Conservation (phyloP, 2,329 filamentous ascomycete species). For the Helotiales sp. region DNA sequence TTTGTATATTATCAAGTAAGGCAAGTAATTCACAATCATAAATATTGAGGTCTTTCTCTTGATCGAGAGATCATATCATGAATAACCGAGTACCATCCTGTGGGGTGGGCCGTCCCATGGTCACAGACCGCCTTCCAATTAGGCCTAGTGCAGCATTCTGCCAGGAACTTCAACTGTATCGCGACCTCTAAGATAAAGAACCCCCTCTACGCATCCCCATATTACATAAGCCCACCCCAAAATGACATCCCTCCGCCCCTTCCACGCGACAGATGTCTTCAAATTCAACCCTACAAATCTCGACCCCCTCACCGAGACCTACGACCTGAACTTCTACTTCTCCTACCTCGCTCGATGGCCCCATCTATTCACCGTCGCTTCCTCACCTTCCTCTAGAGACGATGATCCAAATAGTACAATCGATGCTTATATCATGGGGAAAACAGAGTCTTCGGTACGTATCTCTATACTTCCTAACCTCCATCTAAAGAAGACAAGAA, state of each 20-base stretch:
- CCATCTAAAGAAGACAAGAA: no score
- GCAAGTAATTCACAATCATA: no score
- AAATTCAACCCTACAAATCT: constrained; percentile 93
- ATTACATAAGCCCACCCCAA: constrained; percentile 9
- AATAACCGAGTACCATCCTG: no score
- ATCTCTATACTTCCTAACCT: not conserved
- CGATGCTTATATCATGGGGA: constrained; percentile 97
- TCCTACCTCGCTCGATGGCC: constrained; percentile 97
- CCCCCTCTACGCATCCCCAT: no score
- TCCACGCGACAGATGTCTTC: constrained; percentile 81
- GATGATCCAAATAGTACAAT: constrained; percentile 86
- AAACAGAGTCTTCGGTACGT: constrained; percentile 89
- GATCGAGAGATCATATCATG: no score
- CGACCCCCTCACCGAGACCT: constrained; percentile 96
- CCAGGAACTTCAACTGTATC: no score
- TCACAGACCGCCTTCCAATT: no score
- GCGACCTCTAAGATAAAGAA: no score
- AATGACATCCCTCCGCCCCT: constrained; percentile 85
- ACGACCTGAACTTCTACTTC: constrained; percentile 92
- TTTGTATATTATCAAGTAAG: no score
- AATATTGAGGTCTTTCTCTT: no score
- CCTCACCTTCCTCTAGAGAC: not conserved
- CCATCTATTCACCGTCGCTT: constrained; percentile 84
- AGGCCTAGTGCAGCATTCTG: no score
- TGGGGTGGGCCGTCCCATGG: no score